Base-by-base conservation (phyloP, 345 rosid genomes). In the Pugionium dolabratum region DNA sequence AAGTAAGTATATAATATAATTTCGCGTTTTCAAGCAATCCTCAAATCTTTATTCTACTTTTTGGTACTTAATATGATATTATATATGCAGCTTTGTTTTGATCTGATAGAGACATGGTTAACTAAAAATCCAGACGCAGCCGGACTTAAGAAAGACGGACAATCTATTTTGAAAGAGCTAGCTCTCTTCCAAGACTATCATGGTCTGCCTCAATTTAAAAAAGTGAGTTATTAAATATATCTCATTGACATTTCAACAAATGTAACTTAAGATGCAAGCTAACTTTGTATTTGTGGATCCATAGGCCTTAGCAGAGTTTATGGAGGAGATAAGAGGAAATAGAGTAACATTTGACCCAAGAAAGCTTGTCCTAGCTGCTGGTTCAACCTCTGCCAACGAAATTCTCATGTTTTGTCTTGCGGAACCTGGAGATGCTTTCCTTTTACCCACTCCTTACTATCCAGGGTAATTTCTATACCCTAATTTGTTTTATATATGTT, bases 111-210 rank as follows among this genome's bases (percentile, higher is more conserved):
- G 67, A 78, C 83, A 44, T 88, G 95, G 95, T 67, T 85, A 26
- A 79, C 77, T 25, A 74, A 79, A 32, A 84, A 88, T 67, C 95
- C 18, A 18, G 18, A 18, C 18, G 18, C 18, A 18, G 18, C 18
- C 18, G 18, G 18, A 18, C 18, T 18, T 85, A 85, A 78, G 73
- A 79, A 72, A 54, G 82, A 79, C 43, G 89, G 86, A 0, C 78
- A 77, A 32, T 85, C 95, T 52, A 79, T 83, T 9, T 88, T 88
- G 66, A 79, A 80, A 71, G 91, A 88, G 55, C 87, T 88, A 25
- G 95, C 95, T 62, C 91, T 88, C 51, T 88, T 88, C 73, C 95
- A 88, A 76, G 95, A 88, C 65, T 88, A 88, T 61, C 84, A 85
- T 57, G 95, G 95, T 43, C 70, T 82, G 5, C 87, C 89, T 0